phyloP scores from a whole-genome alignment of 768 basidiomycete species.

The Ramaria rubella region DNA sequence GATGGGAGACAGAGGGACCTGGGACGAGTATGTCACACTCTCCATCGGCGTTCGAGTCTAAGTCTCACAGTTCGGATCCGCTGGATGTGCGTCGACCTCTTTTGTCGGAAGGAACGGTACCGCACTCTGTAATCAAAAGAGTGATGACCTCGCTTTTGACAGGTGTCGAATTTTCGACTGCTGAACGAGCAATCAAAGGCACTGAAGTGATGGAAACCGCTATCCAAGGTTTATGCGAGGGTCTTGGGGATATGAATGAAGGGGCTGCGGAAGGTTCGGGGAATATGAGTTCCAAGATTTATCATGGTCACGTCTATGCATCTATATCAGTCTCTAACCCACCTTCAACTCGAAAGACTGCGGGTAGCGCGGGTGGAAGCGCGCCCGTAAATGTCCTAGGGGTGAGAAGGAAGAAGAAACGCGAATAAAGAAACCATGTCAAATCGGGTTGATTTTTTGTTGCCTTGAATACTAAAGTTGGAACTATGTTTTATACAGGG shows the following conservation, averaged over 20 bases:
- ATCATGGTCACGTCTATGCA: slow-evolving; percentile 4
- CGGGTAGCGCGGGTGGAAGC: slow-evolving; percentile 6
- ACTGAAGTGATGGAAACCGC: slow-evolving; percentile 66
- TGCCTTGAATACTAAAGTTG: too few species aligned
- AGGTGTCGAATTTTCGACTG: slow-evolving; percentile 70
- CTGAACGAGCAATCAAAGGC: slow-evolving; percentile 55
- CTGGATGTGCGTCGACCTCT: slow-evolving; percentile 2
- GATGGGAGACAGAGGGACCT: background rate
- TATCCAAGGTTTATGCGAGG: slow-evolving; percentile 67
- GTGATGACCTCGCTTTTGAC: slow-evolving; percentile 62
- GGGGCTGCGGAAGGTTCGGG: slow-evolving; percentile 17
- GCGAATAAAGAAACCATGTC: background rate
- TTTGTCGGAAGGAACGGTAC: slow-evolving; percentile 35
- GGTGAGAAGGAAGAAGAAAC: slow-evolving; percentile 46
- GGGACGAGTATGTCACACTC: background rate
- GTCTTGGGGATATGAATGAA: slow-evolving; percentile 30
- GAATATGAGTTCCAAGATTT: slow-evolving; percentile 9
- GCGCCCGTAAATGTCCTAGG: slow-evolving; percentile 50
- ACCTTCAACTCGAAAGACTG: background rate
- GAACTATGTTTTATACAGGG: too few species aligned
- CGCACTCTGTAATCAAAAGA: slow-evolving; percentile 60
- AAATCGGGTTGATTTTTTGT: too few species aligned
- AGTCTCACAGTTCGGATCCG: background rate
- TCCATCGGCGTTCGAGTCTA: slow-evolving; percentile 15
- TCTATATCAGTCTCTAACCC: slow-evolving; percentile 3